These are phyloP conservation scores for Entrophospora sp. DNA, from an alignment of 192 early-diverging fungal species.

Conservation along the genomic window DNA sequence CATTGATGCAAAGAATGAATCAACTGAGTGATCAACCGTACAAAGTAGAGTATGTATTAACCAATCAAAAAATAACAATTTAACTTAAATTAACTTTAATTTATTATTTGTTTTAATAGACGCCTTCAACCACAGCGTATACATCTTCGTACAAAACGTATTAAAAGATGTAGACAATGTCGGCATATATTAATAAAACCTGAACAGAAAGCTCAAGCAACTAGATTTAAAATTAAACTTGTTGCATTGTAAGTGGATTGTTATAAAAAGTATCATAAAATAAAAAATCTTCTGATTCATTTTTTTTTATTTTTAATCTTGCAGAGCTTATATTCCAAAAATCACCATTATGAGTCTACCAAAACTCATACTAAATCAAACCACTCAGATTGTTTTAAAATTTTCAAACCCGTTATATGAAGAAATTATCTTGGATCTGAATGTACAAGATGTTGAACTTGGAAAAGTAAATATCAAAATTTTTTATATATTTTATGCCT, in stretches of 20 bases:
- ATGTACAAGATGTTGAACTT: slow-evolving; percentile 34
- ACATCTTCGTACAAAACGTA: slow-evolving; percentile 75
- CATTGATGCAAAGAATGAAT: slow-evolving; percentile 47
- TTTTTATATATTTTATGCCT: not conserved
- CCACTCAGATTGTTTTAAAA: slow-evolving; percentile 49
- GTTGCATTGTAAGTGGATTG: slow-evolving; percentile 64
- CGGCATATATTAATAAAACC: slow-evolving; percentile 87
- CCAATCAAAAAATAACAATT: not conserved
- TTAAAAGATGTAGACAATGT: slow-evolving; percentile 80
- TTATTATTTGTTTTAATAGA: slow-evolving; percentile 19
- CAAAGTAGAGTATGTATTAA: slow-evolving; percentile 27
- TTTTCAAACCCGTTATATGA: slow-evolving; percentile 78
- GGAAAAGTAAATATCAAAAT: slow-evolving; percentile 11
- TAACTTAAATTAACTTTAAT: not conserved
- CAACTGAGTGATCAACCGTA: slow-evolving; percentile 60
- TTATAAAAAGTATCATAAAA: not conserved
- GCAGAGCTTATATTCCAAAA: slow-evolving; percentile 66
- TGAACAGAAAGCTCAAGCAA: slow-evolving; percentile 81
- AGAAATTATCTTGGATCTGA: slow-evolving; percentile 53
- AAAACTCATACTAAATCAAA: slow-evolving; percentile 28
- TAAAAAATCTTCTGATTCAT: not conserved
- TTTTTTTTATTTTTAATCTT: not conserved
- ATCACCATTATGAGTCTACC: slow-evolving; percentile 55
- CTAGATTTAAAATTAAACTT: slow-evolving; percentile 82
- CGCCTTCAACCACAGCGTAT: slow-evolving; percentile 75